Conservation (phyloP, 192 early-diverging fungal genomes). For the Coemansia sp. region DNA sequence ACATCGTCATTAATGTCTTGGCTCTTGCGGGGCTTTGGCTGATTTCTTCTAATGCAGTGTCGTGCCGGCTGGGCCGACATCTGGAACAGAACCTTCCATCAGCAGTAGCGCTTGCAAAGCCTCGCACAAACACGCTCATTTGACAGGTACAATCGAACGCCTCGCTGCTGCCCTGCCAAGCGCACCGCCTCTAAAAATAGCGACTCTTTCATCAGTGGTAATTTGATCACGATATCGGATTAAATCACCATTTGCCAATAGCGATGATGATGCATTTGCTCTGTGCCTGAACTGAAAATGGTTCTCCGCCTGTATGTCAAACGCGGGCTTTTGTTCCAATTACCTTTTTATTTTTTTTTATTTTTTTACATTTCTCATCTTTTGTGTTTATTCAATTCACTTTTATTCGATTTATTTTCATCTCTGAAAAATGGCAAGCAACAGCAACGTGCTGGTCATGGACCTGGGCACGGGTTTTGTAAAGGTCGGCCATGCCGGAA, state of each 20-base stretch:
- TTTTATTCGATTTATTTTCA: not conserved
- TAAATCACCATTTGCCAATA: no score
- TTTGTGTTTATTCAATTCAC: not conserved
- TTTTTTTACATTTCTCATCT: not conserved
- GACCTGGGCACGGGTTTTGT: conserved; percentile 95
- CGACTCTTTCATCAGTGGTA: no score
- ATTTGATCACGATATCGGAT: no score
- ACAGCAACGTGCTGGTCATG: conserved; percentile 72
- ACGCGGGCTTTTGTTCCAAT: not conserved
- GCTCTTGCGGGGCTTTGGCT: not conserved
- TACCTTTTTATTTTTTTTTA: not conserved
- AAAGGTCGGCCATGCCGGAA: conserved; percentile 93
- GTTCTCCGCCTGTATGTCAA: no score
- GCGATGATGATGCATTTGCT: no score
- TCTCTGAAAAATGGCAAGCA: conserved; percentile 28
- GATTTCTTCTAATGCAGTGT: not conserved
- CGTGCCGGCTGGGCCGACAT: not conserved
- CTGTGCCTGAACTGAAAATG: no score
- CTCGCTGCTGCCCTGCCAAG: not conserved
- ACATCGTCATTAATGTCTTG: no score
- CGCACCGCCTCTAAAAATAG: no score
- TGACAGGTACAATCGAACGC: not conserved
- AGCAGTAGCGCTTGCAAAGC: not conserved
- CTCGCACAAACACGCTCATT: not conserved
- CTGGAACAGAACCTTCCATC: conserved; percentile 22